Conservation (phyloP, 495 filamentous ascomycete species). For the Collariella sp. region DNA sequence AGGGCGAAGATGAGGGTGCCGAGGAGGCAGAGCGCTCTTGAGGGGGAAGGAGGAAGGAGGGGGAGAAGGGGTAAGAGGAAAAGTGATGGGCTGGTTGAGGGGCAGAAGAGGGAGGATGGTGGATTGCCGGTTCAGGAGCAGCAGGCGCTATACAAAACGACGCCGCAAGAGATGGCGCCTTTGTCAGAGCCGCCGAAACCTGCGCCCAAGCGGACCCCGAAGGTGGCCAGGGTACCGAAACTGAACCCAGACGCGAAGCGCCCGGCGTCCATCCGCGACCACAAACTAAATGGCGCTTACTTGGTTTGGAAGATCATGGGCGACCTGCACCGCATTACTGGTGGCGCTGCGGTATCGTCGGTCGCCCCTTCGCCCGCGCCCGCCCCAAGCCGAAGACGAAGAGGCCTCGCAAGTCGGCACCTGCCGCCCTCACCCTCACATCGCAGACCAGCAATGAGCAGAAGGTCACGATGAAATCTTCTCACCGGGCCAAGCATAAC, state of each 20-base stretch:
- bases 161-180: slow-evolving; percentile 6
- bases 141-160: neutral
- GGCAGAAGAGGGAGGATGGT: slow-evolving; percentile 2
- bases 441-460: neutral
- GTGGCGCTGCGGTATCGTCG: neutral
- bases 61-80: slow-evolving; percentile 18
- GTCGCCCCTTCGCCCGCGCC: slow-evolving; percentile 1
- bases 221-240: slow-evolving; percentile 11
- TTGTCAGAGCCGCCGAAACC: neutral
- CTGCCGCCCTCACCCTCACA: slow-evolving; percentile 9
- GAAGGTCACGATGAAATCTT: neutral
- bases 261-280: slow-evolving; percentile 27
- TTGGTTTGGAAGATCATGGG: slow-evolving; percentile 25
- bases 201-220: neutral
- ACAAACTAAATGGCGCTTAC: slow-evolving; percentile 31
- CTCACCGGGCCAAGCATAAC: too few species aligned
- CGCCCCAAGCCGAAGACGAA: slow-evolving; percentile 17
- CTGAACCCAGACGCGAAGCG: slow-evolving; percentile 28
- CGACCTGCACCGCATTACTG: slow-evolving; percentile 20
- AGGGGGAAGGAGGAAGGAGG: slow-evolving; percentile 23
- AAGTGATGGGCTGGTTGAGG: neutral
- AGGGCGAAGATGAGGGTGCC: slow-evolving; percentile 26
- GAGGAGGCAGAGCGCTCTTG: slow-evolving; percentile 20
- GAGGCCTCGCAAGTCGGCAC: slow-evolving; percentile 24
- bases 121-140: neutral